phyloP scores from a whole-genome alignment of 441 rosid species.

The Jatropha multifida region DNA sequence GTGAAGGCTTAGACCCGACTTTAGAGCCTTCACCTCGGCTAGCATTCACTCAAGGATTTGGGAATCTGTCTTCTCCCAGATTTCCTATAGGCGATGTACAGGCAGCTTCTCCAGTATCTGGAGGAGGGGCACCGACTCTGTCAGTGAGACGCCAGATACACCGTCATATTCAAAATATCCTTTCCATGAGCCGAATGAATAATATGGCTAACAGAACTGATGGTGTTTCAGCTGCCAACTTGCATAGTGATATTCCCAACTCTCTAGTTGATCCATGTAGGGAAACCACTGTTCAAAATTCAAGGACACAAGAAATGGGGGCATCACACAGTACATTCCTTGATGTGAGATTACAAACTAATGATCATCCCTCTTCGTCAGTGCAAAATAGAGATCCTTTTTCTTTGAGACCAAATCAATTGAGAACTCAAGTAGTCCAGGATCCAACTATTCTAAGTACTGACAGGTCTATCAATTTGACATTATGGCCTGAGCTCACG shows the following conservation, averaged over 20 bases:
- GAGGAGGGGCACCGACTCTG: conserved; percentile 74
- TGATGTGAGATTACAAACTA: conserved; percentile 41
- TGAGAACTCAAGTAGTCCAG: conserved; percentile 42
- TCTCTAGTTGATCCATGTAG: conserved; percentile 48
- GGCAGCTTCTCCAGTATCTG: conserved; percentile 59
- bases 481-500: conserved; percentile 52
- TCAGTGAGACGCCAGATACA: conserved; percentile 81
- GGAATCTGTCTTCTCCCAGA: conserved; percentile 68
- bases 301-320: conserved; percentile 40
- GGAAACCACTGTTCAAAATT: conserved; percentile 37
- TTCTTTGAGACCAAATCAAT: conserved; percentile 38
- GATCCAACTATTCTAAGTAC: conserved; percentile 32
- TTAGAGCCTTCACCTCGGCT: conserved; percentile 55
- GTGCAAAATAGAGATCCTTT: conserved; percentile 42
- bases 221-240: conserved; percentile 42
- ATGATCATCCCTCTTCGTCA: conserved; percentile 39
- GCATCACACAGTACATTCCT: conserved; percentile 30
- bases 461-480: conserved; percentile 39
- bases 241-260: conserved; percentile 33
- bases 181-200: conserved; percentile 54
- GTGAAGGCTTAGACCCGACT: conserved; percentile 50
- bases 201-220: conserved; percentile 46
- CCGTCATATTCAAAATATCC: conserved; percentile 73
- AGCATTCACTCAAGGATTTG: conserved; percentile 43
- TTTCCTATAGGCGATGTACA: conserved; percentile 49